Evolutionary conservation across 2,329 filamentous ascomycete genomes (phyloP), one percentile per base, ranked within the genome.

Genomic region (Xylariaceae sp.): DNA sequence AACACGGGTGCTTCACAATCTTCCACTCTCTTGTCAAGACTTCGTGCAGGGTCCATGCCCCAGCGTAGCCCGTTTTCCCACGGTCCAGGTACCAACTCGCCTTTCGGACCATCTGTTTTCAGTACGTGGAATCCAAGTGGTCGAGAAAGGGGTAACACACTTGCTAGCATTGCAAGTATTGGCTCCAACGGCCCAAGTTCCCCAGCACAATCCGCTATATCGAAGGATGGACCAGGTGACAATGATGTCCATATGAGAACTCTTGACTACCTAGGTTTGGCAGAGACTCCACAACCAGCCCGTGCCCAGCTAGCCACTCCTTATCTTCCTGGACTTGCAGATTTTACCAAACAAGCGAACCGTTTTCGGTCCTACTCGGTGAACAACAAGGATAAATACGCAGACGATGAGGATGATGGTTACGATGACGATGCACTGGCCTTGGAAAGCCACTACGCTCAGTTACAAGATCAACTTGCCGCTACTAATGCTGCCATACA

Each of bases 301-400:
- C 84, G 87, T 58, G 87, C 89, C 42, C 88, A 87, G 58, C 77
- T 95, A 58, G 86, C 86, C 35, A 86, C 89, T 7, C 87, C 89
- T 2, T 88, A 91, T 60, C 79, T 93, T 27, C 86, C 88, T 37
- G 89, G 89, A 66, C 77, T 93, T 56, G 86, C 87, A 57, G 87
- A 90, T 69, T 82, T 91, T 61, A 88, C 87, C 60, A 89, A 84
- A 69, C 89, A 89, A 64, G 81, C 87, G 37, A 97, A 89, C 71
- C 86, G 94, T 46, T 96, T 97, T 79, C 86, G 94, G 40, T 99
- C 94, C 1, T 97, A 97, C 72, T 99, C 94, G 1, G 94, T 99
- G 61, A 99, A 99, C 73, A 95, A 96, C 50, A 97, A 96, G 73
- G 93, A 97, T 71, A 95, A 94, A 72, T 97, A 97, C 66, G 92